Conservation (phyloP, 1,284 basidiomycete genomes). For the Heterobasidion parviporum region DNA sequence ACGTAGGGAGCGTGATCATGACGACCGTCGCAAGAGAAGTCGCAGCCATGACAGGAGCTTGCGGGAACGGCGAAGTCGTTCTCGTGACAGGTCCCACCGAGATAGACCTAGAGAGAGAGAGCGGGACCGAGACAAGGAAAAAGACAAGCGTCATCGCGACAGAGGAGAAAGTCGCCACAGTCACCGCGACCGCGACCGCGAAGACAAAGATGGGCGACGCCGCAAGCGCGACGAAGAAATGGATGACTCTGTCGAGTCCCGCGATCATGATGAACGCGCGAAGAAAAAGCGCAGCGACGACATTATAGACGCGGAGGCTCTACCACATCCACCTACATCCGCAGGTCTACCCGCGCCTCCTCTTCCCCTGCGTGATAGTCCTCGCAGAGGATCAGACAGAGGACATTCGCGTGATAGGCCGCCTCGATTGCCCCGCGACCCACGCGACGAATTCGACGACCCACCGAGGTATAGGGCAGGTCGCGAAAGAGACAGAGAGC, state of each 20-base stretch:
- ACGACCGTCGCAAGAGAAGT: slow-evolving; percentile 37
- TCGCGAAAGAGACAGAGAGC: slow-evolving; percentile 21
- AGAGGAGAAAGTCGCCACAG: slow-evolving; percentile 32
- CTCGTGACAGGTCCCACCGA: slow-evolving; percentile 22
- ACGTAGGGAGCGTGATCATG: slow-evolving; percentile 43
- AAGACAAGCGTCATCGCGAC: slow-evolving; percentile 21
- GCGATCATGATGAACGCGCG: slow-evolving; percentile 31
- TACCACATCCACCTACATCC: slow-evolving; percentile 29
- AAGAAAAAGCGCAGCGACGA: slow-evolving; percentile 54
- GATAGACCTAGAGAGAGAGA: slow-evolving; percentile 36
- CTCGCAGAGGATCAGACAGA: slow-evolving; percentile 40
- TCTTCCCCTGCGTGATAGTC: slow-evolving; percentile 39
- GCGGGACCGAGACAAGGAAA: slow-evolving; percentile 30
- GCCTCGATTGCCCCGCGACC: slow-evolving; percentile 34
- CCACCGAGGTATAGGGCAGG: slow-evolving; percentile 31
- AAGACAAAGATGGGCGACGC: slow-evolving; percentile 38
- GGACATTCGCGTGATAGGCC: slow-evolving; percentile 43
- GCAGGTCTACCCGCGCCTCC: slow-evolving; percentile 28
- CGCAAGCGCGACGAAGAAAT: slow-evolving; percentile 54
- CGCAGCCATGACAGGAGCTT: slow-evolving; percentile 40
- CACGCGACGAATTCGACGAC: slow-evolving; percentile 56
- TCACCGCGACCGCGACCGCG: slow-evolving; percentile 39
- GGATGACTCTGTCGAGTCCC: slow-evolving; percentile 30
- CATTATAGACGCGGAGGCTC: slow-evolving; percentile 25
- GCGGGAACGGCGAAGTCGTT: slow-evolving; percentile 33